A percentile compares a stretch with the other conserved stretches of the same genome.
Evolutionary conservation across 2,329 filamentous ascomycete genomes (phyloP).

Genomic region (Botrytis hyacinthi): DNA sequence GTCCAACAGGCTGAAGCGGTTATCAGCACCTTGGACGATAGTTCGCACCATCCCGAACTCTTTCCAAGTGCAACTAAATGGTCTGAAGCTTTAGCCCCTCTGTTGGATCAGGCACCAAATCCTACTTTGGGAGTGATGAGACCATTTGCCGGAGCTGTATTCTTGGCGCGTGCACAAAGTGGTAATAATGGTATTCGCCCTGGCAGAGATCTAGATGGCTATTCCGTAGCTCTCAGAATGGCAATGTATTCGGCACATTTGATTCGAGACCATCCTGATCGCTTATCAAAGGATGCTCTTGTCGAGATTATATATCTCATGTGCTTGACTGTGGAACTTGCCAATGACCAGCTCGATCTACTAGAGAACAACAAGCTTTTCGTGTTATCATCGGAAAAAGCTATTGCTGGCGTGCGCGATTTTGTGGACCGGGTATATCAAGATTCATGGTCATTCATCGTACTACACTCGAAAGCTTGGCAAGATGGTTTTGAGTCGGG

Average conservation of each 20-base stretch:
- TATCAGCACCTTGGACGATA: constrained; percentile 39
- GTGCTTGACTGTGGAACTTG: constrained; percentile 50
- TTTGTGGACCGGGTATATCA: constrained; percentile 13
- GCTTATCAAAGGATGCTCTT: constrained; percentile 45
- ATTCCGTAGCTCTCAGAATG: constrained; percentile 73
- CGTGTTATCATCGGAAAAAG: constrained; percentile 42
- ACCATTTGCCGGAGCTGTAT: constrained; percentile 66
- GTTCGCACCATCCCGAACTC: constrained; percentile 45
- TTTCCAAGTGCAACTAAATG: constrained; percentile 66
- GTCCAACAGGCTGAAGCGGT: constrained; percentile 48
- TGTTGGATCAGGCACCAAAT: constrained; percentile 54
- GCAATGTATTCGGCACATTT: constrained; percentile 66
- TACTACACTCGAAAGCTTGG: constrained; percentile 48
- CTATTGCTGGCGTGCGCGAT: constrained; percentile 32
- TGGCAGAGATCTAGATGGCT: constrained; percentile 63
- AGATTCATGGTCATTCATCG: constrained; percentile 17
- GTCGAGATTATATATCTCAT: constrained; percentile 53
- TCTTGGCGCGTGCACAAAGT: constrained; percentile 51
- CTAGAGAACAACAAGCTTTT: constrained; percentile 49
- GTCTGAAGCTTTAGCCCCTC: constrained; percentile 57
- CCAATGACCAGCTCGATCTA: constrained; percentile 51
- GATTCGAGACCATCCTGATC: constrained; percentile 45
- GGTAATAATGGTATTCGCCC: constrained; percentile 26
- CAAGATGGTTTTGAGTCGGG: constrained; percentile 23
- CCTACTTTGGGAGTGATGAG: constrained; percentile 72